Evolutionary conservation across 768 basidiomycete genomes (phyloP), one percentile per base, ranked within the genome.

Genomic region (Pleurotus citrinopileatus): DNA sequence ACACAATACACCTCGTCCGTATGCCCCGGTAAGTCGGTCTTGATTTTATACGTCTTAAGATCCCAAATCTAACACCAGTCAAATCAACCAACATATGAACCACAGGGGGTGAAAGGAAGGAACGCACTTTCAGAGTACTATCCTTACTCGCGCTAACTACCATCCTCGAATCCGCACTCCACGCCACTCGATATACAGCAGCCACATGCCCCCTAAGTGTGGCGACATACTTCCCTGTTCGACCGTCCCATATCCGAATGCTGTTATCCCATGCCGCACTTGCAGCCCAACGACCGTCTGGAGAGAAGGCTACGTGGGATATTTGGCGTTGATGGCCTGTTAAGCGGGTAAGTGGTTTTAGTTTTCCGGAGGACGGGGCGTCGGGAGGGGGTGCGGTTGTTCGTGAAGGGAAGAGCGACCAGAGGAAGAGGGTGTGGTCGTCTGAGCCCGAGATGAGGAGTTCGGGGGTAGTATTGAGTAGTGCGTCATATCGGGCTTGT

Each of bases 1-100:
- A 99, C 96, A 63, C 96, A 98, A 71, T 98, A 98, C 29, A 99
- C 95, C 67, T 99, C 96, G 60, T 99, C 96, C 1, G 89, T 91
- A 66, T 99, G 96, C 17, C 96, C 96, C 0, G 94, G 93, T 15
- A 99, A 82, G 67, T 99, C 96, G 5, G 81, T 84, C 65, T 92
- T 90, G 57, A 99, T 84, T 71, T 99, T 98, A 70, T 91, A 93
- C 4, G 94, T 98, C 68, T 92, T 94, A 53, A 98, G 76, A 68
- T 97, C 92, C 96, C 96, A 98, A 20, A 98, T 86, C 94, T 94
- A 67, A 15, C 6, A 22, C 17, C 56, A 20, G 2, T 42, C 36
- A 47, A 55, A 32, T 12, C 10, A 10, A 25, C 17, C 23, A 44
- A 44, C 43, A 19, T 40, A 37, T 2, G 32, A 48, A 22, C 17